Conservation (phyloP, 768 basidiomycete genomes). For the Amanita rubescens region DNA sequence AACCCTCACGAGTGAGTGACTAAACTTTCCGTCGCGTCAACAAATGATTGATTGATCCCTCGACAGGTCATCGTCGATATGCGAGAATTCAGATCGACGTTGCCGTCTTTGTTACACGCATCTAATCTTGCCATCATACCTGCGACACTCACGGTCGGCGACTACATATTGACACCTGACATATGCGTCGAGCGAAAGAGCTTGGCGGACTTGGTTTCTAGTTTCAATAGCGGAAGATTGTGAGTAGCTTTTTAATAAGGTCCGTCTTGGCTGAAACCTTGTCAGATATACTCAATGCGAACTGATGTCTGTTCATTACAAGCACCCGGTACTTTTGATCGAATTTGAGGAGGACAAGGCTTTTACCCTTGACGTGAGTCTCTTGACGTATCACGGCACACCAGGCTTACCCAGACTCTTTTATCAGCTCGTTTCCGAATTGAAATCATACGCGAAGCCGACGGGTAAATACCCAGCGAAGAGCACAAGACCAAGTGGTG, state of each 20-base stretch:
- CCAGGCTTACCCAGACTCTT: not conserved
- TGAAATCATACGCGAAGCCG: conserved; percentile 62
- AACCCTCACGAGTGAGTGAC: conserved; percentile 51
- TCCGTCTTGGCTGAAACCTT: not conserved
- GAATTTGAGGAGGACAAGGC: conserved; percentile 98
- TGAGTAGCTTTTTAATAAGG: conserved; percentile 32
- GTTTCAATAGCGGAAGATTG: conserved; percentile 92
- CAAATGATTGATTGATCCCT: not conserved
- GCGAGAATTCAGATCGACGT: conserved; percentile 89
- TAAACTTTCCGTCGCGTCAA: not conserved
- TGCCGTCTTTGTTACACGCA: conserved; percentile 87
- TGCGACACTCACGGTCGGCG: conserved; percentile 88
- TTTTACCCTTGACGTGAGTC: conserved; percentile 76
- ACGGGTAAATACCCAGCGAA: conserved; percentile 48
- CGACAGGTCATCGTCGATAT: conserved; percentile 89
- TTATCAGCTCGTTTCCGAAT: conserved; percentile 49
- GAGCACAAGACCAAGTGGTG: conserved; percentile 30
- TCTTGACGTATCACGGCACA: not conserved
- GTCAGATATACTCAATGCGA: conserved; percentile 94
- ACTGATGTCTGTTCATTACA: conserved; percentile 94
- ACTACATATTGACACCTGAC: conserved; percentile 92
- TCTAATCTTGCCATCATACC: conserved; percentile 77
- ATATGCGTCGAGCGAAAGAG: conserved; percentile 97
- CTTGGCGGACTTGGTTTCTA: conserved; percentile 83
- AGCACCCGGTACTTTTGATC: conserved; percentile 85